A percentile compares a stretch with the other conserved stretches of the same genome.
Conservation (phyloP, 164 flowering plant species). For the Chimonanthus praecox region DNA sequence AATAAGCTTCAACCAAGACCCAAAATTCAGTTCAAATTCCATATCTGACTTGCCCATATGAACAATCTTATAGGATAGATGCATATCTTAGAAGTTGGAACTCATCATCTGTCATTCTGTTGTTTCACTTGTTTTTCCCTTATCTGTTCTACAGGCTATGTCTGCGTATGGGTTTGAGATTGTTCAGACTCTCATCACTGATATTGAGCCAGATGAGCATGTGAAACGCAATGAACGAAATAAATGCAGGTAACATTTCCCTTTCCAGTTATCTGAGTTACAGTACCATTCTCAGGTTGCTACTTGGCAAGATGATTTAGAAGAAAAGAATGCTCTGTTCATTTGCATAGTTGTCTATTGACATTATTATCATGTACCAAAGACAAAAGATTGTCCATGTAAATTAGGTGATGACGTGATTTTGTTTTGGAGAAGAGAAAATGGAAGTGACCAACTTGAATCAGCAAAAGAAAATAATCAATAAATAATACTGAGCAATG, state of each 20-base stretch:
- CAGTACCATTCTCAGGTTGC: background rate
- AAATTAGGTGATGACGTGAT: too few species aligned
- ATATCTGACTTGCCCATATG: too few species aligned
- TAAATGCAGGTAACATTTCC: conserved; percentile 57
- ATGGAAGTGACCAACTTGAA: too few species aligned
- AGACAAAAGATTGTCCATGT: too few species aligned
- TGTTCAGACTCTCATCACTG: conserved; percentile 56
- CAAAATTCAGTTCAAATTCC: too few species aligned
- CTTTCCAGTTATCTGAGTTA: conserved; percentile 25
- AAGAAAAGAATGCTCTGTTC: too few species aligned
- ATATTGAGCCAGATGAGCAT: conserved; percentile 76
- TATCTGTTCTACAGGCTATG: conserved; percentile 25
- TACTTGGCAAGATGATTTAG: background rate
- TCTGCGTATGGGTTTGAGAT: conserved; percentile 58
- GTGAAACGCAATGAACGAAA: conserved; percentile 90
- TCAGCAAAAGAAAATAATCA: too few species aligned
- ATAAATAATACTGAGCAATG: too few species aligned
- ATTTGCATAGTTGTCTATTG: too few species aligned
- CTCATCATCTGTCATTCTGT: background rate
- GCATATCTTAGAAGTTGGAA: background rate
- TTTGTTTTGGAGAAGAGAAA: too few species aligned
- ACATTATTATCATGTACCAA: too few species aligned
- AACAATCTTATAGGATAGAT: background rate
- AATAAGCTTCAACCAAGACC: too few species aligned
- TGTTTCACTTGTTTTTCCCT: background rate